These are phyloP conservation scores for Sanguinoderma infundibulare DNA, from an alignment of 1,284 basidiomycete species.

Conservation along the genomic window DNA sequence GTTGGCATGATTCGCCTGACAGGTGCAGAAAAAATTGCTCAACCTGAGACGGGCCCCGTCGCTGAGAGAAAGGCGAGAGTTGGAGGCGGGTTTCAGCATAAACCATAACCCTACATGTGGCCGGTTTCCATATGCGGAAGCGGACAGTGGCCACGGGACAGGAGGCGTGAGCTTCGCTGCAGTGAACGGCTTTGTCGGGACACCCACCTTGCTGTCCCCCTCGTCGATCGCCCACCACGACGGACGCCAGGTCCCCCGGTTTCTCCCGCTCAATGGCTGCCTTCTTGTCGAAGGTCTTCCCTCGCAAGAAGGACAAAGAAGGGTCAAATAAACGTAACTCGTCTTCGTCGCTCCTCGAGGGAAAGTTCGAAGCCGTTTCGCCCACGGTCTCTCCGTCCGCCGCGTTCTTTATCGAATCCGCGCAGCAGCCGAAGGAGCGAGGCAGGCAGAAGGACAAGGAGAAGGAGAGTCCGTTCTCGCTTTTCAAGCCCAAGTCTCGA, in stretches of 20 bases:
- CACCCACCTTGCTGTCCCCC: not conserved
- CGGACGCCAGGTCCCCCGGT: constrained; percentile 26
- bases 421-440: constrained; percentile 33
- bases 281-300: constrained; percentile 77
- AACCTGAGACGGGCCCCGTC: too few species aligned
- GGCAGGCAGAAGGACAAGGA: constrained; percentile 47
- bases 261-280: constrained; percentile 58
- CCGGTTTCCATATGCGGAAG: not conserved
- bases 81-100: not conserved
- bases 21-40: not conserved
- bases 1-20: not conserved
- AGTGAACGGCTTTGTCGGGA: not conserved
- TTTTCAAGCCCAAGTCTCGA: constrained; percentile 56
- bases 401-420: constrained; percentile 38
- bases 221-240: constrained; percentile 12
- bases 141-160: not conserved
- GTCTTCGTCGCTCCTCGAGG: constrained; percentile 59
- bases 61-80: not conserved
- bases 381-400: constrained; percentile 57
- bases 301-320: constrained; percentile 69
- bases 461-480: constrained; percentile 42
- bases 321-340: constrained; percentile 44
- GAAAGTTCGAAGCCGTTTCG: constrained; percentile 73
- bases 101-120: constrained; percentile 3
- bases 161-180: not conserved